phyloP scores from a whole-genome alignment of 2,329 filamentous ascomycete genomes.

The Venturia nashicola region DNA sequence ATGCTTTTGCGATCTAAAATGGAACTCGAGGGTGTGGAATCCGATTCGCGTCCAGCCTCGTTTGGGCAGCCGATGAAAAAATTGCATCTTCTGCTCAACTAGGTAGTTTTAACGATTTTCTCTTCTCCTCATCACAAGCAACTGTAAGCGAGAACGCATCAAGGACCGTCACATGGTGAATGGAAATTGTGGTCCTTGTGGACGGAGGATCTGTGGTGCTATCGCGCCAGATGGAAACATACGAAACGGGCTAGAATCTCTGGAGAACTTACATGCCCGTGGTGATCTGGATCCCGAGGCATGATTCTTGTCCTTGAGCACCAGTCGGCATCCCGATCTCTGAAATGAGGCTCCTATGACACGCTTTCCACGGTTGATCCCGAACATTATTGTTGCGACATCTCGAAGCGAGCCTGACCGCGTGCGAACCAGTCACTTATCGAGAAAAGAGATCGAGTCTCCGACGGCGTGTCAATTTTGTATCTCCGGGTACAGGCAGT shows the following conservation, averaged over 20 bases:
- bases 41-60: not conserved
- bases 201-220: not conserved
- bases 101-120: not conserved
- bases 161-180: not conserved
- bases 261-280: not conserved
- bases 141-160: not conserved
- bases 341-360: not conserved
- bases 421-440: not conserved
- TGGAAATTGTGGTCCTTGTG: not conserved
- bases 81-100: not conserved
- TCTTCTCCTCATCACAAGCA: not conserved
- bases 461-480: not conserved
- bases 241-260: not conserved
- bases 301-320: not conserved
- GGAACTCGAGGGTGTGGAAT: not conserved
- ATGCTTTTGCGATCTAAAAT: not conserved
- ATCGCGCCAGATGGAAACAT: not conserved
- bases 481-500: not conserved
- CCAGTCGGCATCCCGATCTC: not conserved
- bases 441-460: not conserved
- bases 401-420: not conserved
- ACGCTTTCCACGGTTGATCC: not conserved
- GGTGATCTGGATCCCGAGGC: not conserved
- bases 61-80: not conserved
- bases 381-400: not conserved